Base-by-base conservation (phyloP, 176 grass and related monocot species). In the Hordeum marinum region DNA sequence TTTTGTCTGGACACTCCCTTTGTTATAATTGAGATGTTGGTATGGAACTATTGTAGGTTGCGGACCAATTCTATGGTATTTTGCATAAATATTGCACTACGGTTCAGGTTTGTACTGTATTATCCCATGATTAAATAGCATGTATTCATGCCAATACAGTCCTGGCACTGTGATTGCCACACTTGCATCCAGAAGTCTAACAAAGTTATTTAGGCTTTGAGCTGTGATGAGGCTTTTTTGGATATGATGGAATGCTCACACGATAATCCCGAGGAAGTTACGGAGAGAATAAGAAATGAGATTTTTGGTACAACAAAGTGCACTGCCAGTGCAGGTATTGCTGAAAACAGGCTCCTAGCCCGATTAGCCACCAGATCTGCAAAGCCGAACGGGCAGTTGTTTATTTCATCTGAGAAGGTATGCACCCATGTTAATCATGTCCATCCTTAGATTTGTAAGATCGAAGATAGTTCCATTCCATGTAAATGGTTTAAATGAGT, bases 191-290 rank as follows among this genome's bases (percentile, higher is more conserved):
- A 76, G 9, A 80, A 11, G 15, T 58, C 76, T 92, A 81, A 90
- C 77, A 80, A 68, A 77, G 27, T 85, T 75, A 61, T 88, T 83
- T 86, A 98, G 95, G 95, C 91, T 72, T 81, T 98, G 78, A 98
- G 95, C 82, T 98, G 95, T 72, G 95, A 98, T 90, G 95, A 98
- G 88, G 95, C 93, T 66, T 98, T 95, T 89, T 81, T 95, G 59
- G 95, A 95, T 84, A 89, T 98, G 85, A 92, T 82, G 87, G 85
- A 87, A 65, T 87, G 83, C 85, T 81, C 42, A 65, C 36, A 79
- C 65, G 86, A 93, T 87, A 68, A 93, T 85, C 87, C 63, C 5
- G 87, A 93, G 72, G 88, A 88, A 83, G 85, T 92, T 85, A 84
- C 87, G 74, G 31, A 23, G 76, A 85, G 69, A 34, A 93, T 98